phyloP scores from a whole-genome alignment of 1,284 basidiomycete species.

The Pseudozyma pruni region DNA sequence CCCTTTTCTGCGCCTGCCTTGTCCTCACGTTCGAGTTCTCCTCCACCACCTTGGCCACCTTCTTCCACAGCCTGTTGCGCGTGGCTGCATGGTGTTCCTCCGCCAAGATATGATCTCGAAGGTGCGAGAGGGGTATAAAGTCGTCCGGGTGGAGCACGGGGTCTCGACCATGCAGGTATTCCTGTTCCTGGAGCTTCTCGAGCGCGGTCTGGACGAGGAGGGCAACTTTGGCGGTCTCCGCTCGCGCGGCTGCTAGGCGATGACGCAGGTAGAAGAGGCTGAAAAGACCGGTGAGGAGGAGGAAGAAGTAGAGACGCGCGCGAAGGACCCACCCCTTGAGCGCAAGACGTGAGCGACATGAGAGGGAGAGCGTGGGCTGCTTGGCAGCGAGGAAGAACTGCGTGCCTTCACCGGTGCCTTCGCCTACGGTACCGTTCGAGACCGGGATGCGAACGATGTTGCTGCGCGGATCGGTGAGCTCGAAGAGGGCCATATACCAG shows the following conservation, averaged over 20 bases:
- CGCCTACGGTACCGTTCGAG: constrained; percentile 2
- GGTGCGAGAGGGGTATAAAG: constrained; percentile 86
- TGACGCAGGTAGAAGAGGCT: constrained; percentile 23
- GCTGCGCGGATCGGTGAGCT: constrained; percentile 45
- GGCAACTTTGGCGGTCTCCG: constrained; percentile 28
- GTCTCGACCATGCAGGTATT: constrained; percentile 84
- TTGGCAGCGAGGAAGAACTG: constrained; percentile 36
- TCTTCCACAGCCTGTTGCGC: constrained; percentile 82
- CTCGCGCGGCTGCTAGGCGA: constrained; percentile 16
- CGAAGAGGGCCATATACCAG: constrained; percentile 61
- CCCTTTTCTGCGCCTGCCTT: constrained; percentile 85
- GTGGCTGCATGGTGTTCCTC: constrained; percentile 79
- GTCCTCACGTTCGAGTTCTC: constrained; percentile 92
- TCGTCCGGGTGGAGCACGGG: constrained; percentile 80
- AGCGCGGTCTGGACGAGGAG: constrained; percentile 47
- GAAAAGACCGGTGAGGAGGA: constrained; percentile 3
- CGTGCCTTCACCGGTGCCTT: constrained; percentile 5
- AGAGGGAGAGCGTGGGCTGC: constrained; percentile 29
- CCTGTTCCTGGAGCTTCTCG: constrained; percentile 68
- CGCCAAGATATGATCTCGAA: constrained; percentile 88
- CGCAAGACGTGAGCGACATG: constrained; percentile 37
- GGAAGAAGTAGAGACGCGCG: constrained; percentile 36
- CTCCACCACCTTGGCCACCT: constrained; percentile 88
- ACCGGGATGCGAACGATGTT: constrained; percentile 35
- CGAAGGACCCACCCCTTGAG: constrained; percentile 40